These are phyloP conservation scores for Amanita polypyramis DNA, from an alignment of 768 basidiomycete genomes.

Conservation along the genomic window DNA sequence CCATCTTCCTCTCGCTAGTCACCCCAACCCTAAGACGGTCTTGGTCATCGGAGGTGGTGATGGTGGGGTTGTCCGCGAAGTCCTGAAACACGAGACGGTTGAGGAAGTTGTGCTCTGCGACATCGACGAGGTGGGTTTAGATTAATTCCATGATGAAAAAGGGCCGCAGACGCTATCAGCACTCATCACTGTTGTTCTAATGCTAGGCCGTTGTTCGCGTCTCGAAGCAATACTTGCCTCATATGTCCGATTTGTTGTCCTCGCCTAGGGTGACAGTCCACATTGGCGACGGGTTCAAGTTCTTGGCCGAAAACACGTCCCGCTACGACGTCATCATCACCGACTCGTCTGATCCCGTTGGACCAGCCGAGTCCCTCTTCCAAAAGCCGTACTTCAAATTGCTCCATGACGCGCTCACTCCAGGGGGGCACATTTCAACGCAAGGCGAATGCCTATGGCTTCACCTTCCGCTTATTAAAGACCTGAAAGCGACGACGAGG, in stretches of 20 bases:
- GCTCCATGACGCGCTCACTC: constrained; percentile 78
- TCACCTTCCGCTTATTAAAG: constrained; percentile 78
- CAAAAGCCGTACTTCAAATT: constrained; percentile 96
- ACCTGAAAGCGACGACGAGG: constrained; percentile 58
- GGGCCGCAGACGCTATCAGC: not conserved
- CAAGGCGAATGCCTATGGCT: constrained; percentile 96
- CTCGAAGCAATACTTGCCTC: constrained; percentile 86
- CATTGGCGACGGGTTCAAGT: constrained; percentile 96
- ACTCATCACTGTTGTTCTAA: not conserved
- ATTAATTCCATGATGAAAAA: not conserved
- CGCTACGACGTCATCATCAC: constrained; percentile 98
- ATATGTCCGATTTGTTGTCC: constrained; percentile 79
- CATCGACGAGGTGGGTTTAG: constrained; percentile 74
- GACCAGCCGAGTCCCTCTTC: constrained; percentile 90
- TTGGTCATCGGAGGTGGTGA: constrained; percentile 98
- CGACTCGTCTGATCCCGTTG: constrained; percentile 96
- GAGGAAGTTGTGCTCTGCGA: constrained; percentile 92
- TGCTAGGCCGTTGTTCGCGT: constrained; percentile 85
- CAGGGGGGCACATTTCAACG: constrained; percentile 88
- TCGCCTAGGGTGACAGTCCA: constrained; percentile 75
- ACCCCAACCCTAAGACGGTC: constrained; percentile 93
- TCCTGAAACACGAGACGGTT: constrained; percentile 87
- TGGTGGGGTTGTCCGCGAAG: constrained; percentile 95
- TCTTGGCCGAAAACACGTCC: constrained; percentile 77
- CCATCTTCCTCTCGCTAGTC: constrained; percentile 90